Conservation (phyloP, 768 basidiomycete species). For the Tulasnella sp. region DNA sequence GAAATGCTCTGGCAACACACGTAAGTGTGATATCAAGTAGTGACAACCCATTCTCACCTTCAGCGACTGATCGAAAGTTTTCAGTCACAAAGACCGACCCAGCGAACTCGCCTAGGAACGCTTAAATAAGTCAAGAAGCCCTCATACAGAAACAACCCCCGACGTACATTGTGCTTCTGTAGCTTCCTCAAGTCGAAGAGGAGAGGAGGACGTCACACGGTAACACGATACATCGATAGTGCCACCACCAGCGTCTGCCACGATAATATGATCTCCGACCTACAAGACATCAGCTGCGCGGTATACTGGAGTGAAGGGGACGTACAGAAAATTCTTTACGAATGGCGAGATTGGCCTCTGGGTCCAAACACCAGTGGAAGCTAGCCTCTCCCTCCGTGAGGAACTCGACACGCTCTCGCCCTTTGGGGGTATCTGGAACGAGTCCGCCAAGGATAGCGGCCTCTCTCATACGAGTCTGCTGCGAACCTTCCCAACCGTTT, state of each 20-base stretch:
- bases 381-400: conserved; percentile 45
- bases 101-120: no score
- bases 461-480: conserved; percentile 34
- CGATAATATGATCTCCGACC: conserved; percentile 23
- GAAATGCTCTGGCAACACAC: not conserved
- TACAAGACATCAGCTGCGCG: not conserved
- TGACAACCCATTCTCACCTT: no score
- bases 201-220: no score
- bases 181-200: no score
- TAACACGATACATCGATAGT: conserved; percentile 35
- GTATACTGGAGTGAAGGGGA: not conserved
- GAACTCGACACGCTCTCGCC: conserved; percentile 32
- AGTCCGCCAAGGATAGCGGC: conserved; percentile 35
- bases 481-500: conserved; percentile 37
- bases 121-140: no score
- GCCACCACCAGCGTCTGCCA: conserved; percentile 42
- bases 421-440: conserved; percentile 29
- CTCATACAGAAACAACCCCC: no score
- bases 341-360: conserved; percentile 26
- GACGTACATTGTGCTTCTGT: no score
- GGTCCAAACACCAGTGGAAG: conserved; percentile 37
- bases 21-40: not conserved
- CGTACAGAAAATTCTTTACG: conserved; percentile 22
- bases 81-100: no score
- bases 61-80: no score